phyloP scores from a whole-genome alignment of 192 early-diverging fungal species.

The Diversispora epigaea region DNA sequence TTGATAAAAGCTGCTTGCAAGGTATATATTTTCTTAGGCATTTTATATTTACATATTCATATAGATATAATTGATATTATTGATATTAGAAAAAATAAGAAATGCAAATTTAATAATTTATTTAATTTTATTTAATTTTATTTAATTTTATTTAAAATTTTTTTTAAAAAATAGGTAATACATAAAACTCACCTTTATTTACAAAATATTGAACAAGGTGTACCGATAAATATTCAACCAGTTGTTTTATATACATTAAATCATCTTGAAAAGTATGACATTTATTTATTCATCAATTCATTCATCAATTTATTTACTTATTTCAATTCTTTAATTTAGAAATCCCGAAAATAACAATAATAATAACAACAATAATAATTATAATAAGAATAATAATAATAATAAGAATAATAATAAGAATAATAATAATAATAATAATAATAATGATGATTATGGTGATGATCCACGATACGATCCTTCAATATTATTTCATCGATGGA shows the following conservation, averaged over 20 bases:
- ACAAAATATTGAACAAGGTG: not conserved
- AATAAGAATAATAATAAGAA: too few relatives aligned
- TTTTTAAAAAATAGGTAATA: not conserved
- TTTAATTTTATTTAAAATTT: not conserved
- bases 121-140: not conserved
- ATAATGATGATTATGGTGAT: not conserved
- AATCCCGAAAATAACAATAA: not conserved
- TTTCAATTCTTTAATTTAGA: not conserved
- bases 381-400: too few relatives aligned
- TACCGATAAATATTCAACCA: slow-evolving; percentile 5
- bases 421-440: too few relatives aligned
- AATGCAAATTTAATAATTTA: too few relatives aligned
- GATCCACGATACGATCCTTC: not conserved
- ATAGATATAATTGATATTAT: not conserved
- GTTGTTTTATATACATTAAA: not conserved
- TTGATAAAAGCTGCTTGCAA: not conserved
- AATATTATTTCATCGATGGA: slow-evolving; percentile 22
- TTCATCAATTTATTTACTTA: not conserved
- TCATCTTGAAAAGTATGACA: not conserved
- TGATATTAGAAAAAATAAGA: too few relatives aligned
- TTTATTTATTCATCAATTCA: not conserved
- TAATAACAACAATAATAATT: not conserved
- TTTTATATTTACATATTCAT: not conserved
- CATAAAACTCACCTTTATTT: slow-evolving; percentile 3
- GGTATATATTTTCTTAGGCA: not conserved